These are phyloP conservation scores for Phytophthora crassamura DNA, from an alignment of 352 stramenopile genomes.

Conservation along the genomic window DNA sequence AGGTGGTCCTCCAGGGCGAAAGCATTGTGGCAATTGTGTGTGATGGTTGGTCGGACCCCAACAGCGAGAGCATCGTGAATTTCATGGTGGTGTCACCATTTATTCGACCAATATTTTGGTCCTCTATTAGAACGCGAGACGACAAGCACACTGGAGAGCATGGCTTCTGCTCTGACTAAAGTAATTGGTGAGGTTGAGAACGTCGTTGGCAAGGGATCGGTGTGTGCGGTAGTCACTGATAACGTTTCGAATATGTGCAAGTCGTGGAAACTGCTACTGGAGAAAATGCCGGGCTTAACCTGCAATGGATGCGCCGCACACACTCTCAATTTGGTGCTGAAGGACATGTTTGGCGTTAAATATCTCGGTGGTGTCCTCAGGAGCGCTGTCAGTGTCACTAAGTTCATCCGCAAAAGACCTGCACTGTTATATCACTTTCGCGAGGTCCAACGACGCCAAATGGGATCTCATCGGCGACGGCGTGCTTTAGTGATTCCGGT, in stretches of 20 bases:
- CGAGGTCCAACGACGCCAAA: not conserved
- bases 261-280: slow-evolving; percentile 10
- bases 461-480: not conserved
- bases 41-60: slow-evolving; percentile 22
- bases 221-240: slow-evolving; percentile 11
- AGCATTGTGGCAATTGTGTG: slow-evolving; percentile 14
- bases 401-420: slow-evolving; percentile 9
- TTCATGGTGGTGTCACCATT: slow-evolving; percentile 15
- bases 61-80: slow-evolving; percentile 27
- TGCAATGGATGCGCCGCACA: slow-evolving; percentile 17
- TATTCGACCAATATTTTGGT: slow-evolving; percentile 21
- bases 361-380: slow-evolving; percentile 2
- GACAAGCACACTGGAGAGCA: slow-evolving; percentile 12
- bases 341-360: slow-evolving; percentile 1
- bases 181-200: slow-evolving; percentile 9
- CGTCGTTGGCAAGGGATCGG: not conserved
- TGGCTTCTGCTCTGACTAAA: not conserved
- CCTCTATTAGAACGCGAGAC: slow-evolving; percentile 7
- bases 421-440: slow-evolving; percentile 13
- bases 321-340: slow-evolving; percentile 13
- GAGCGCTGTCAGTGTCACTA: not conserved
- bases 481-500: slow-evolving; percentile 5
- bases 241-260: slow-evolving; percentile 11
- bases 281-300: not conserved
- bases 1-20: not conserved